A percentile compares a stretch with the other conserved stretches of the same genome.
Conservation (phyloP, 495 filamentous ascomycete genomes). For the Acidiella bohemica region DNA sequence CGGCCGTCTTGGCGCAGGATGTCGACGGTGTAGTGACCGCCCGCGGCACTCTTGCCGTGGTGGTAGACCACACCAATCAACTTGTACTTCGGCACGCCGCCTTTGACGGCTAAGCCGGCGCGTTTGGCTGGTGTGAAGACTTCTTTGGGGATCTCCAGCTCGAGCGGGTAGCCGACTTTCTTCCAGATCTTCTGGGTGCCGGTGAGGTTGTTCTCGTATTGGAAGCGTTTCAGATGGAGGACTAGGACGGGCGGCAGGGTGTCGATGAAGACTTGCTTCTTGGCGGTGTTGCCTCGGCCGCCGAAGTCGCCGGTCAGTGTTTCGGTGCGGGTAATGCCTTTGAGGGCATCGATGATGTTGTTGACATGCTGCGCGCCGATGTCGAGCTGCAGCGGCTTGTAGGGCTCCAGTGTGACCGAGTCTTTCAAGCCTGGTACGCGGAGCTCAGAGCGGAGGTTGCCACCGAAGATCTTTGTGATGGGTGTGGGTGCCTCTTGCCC, state of each 20-base stretch:
- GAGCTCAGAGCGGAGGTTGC: constrained; percentile 79
- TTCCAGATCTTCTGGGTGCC: constrained; percentile 98
- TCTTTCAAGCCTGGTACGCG: constrained; percentile 74
- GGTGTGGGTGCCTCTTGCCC: constrained; percentile 59
- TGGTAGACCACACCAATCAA: constrained; percentile 93
- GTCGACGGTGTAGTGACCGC: constrained; percentile 94
- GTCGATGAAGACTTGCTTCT: constrained; percentile 92
- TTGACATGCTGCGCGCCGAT: constrained; percentile 73
- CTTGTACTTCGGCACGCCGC: constrained; percentile 62
- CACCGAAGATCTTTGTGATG: constrained; percentile 87
- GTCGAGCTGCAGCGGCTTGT: constrained; percentile 87
- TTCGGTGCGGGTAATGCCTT: constrained; percentile 68
- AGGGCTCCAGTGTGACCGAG: constrained; percentile 84
- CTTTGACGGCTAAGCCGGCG: constrained; percentile 45
- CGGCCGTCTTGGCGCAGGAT: constrained; percentile 82
- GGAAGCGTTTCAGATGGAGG: constrained; percentile 91
- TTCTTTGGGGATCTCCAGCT: constrained; percentile 86
- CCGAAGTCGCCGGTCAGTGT: constrained; percentile 80
- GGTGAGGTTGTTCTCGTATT: constrained; percentile 68
- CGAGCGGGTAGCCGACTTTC: constrained; percentile 85
- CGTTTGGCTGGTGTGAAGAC: constrained; percentile 70
- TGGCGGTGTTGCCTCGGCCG: constrained; percentile 53
- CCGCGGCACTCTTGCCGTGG: constrained; percentile 88
- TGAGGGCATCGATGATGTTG: constrained; percentile 85
- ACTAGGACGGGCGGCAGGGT: constrained; percentile 84